Conservation (phyloP, 1,284 basidiomycete species). For the Irpex sp. region DNA sequence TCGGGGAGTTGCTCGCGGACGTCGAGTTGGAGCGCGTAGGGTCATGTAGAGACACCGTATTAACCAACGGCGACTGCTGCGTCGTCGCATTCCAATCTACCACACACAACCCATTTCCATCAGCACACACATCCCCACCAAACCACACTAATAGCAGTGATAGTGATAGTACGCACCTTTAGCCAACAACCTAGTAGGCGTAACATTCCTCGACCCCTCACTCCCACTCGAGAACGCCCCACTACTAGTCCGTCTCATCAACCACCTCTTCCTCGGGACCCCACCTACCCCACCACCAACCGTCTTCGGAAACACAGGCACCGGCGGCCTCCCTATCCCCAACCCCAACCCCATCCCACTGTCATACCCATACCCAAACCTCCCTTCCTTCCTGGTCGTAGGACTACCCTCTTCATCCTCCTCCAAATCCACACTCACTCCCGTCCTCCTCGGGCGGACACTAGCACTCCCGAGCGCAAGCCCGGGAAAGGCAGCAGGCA, state of each 20-base stretch:
- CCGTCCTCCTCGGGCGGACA: conserved; percentile 12
- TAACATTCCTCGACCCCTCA: conserved; percentile 56
- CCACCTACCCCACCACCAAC: neutral
- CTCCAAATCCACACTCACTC: conserved; percentile 38
- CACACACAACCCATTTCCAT: neutral
- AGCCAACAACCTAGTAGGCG: conserved; percentile 53
- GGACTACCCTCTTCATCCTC: conserved; percentile 58
- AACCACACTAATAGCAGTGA: conserved; percentile 16
- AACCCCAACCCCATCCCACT: conserved; percentile 33
- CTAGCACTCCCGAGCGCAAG: conserved; percentile 18
- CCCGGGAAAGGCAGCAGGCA: conserved; percentile 61
- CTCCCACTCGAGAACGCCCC: conserved; percentile 74
- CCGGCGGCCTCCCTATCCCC: conserved; percentile 58
- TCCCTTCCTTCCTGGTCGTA: conserved; percentile 40
- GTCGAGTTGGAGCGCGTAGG: conserved; percentile 41
- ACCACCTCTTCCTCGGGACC: conserved; percentile 41
- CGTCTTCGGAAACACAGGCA: conserved; percentile 20
- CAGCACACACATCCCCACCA: neutral
- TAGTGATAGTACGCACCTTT: conserved; percentile 34
- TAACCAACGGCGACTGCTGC: conserved; percentile 44
- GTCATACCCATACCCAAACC: conserved; percentile 37
- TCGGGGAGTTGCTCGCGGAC: conserved; percentile 38
- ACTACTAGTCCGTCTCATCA: conserved; percentile 73
- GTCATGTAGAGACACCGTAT: conserved; percentile 30
- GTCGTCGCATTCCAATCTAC: conserved; percentile 23